Conservation (phyloP, 75 land plant genomes). For the Selaginella moellendorffii region DNA sequence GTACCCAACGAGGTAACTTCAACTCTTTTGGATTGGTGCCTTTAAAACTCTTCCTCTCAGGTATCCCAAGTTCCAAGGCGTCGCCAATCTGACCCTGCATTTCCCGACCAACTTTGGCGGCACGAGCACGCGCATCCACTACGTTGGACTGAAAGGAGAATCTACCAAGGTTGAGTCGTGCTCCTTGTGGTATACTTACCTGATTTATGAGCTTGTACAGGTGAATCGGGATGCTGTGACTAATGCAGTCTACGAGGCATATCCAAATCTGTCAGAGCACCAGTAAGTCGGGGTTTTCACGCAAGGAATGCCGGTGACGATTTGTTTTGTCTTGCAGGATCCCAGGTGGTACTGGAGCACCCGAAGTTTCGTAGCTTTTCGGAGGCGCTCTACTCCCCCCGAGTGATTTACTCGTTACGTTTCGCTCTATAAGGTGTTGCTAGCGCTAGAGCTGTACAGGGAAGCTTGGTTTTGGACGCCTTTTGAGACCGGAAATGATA, state of each 20-base stretch:
- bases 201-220: slow-evolving; percentile 38
- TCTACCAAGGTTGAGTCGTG: slow-evolving; percentile 54
- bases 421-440: too few species aligned
- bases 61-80: slow-evolving; percentile 85
- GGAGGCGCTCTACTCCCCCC: too few species aligned
- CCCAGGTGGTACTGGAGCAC: neutral
- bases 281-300: too few species aligned
- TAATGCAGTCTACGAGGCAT: slow-evolving; percentile 73
- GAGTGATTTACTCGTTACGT: too few species aligned
- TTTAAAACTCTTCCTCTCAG: slow-evolving; percentile 21
- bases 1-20: slow-evolving; percentile 73
- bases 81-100: slow-evolving; percentile 78
- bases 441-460: too few species aligned
- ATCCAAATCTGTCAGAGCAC: slow-evolving; percentile 96
- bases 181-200: too few species aligned
- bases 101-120: slow-evolving; percentile 87
- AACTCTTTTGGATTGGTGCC: neutral
- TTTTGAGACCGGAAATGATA: too few species aligned
- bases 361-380: neutral
- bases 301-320: too few species aligned
- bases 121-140: slow-evolving; percentile 51
- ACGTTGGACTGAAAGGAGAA: slow-evolving; percentile 88
- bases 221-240: slow-evolving; percentile 85
- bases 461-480: too few species aligned
- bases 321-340: too few species aligned